Percentiles rank a stretch among this genome's conserved stretches.
These are phyloP conservation scores for Russula sp. DNA, from an alignment of 768 basidiomycete species.

Conservation along the genomic window DNA sequence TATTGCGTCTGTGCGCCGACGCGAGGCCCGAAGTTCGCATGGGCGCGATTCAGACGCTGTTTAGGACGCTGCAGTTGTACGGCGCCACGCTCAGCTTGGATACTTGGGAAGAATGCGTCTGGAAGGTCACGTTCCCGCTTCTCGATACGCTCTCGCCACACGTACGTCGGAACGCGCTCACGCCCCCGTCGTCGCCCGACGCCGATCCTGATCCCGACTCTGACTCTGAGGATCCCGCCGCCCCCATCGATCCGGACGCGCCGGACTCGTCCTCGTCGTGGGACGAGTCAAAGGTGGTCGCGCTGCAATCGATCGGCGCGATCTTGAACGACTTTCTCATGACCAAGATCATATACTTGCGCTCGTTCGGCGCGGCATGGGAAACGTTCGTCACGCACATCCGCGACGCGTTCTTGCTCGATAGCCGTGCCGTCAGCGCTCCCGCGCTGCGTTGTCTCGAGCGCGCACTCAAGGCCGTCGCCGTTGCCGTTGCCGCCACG, in stretches of 20 bases:
- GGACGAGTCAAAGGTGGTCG: conserved; percentile 85
- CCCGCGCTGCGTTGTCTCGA: conserved; percentile 84
- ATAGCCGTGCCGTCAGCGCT: conserved; percentile 59
- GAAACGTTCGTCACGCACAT: conserved; percentile 67
- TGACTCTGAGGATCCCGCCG: too few species aligned
- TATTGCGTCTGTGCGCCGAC: conserved; percentile 78
- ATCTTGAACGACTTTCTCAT: conserved; percentile 78
- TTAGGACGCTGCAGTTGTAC: conserved; percentile 89
- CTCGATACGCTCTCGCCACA: conserved; percentile 60
- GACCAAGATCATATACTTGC: conserved; percentile 64
- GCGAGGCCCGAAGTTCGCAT: conserved; percentile 81
- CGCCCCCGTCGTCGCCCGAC: conserved; percentile 14
- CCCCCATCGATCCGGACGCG: conserved; percentile 29
- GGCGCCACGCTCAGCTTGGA: conserved; percentile 74
- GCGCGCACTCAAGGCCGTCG: conserved; percentile 59
- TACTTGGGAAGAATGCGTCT: conserved; percentile 86
- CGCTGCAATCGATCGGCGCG: conserved; percentile 74
- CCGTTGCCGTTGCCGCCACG: conserved; percentile 46
- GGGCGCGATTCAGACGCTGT: conserved; percentile 92
- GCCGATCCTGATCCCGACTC: too few species aligned
- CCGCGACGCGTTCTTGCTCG: conserved; percentile 58
- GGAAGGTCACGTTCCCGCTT: conserved; percentile 85
- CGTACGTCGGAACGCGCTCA: conserved; percentile 35
- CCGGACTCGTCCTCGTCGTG: conserved; percentile 46
- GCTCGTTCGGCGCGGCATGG: too few species aligned